These are phyloP conservation scores for Millerozyma acaciae DNA, from an alignment of 805 yeast genomes.

Conservation along the genomic window DNA sequence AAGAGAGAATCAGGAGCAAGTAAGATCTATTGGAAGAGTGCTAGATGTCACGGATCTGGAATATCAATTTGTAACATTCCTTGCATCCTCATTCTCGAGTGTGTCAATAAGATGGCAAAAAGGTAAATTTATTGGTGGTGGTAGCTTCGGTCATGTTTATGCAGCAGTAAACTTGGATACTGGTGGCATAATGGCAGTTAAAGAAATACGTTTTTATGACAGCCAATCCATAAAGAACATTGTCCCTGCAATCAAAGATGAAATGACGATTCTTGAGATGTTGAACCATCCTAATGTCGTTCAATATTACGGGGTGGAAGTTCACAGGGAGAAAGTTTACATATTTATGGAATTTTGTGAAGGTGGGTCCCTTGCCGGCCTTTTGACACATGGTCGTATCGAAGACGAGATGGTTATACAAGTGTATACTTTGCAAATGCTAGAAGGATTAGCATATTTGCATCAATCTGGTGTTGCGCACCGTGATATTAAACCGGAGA, in stretches of 20 bases:
- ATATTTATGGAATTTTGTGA: constrained; percentile 97
- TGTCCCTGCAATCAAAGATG: constrained; percentile 88
- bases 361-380: constrained; percentile 85
- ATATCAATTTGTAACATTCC: constrained; percentile 76
- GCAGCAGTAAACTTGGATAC: constrained; percentile 91
- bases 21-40: constrained; percentile 72
- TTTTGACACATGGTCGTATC: constrained; percentile 87
- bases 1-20: constrained; percentile 36
- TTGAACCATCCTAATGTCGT: constrained; percentile 94
- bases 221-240: constrained; percentile 78
- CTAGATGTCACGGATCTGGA: constrained; percentile 84
- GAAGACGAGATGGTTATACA: constrained; percentile 93
- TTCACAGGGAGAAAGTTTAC: constrained; percentile 90
- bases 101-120: constrained; percentile 97
- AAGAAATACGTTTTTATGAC: constrained; percentile 89
- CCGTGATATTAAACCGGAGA: constrained; percentile 94
- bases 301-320: constrained; percentile 95
- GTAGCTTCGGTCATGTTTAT: constrained; percentile 91
- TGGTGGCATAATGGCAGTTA: constrained; percentile 95
- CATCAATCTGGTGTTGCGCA: constrained; percentile 96
- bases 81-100: constrained; percentile 86
- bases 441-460: constrained; percentile 91
- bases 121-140: constrained; percentile 90
- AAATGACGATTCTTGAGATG: constrained; percentile 94
- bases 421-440: constrained; percentile 84